phyloP scores from a whole-genome alignment of 2,329 filamentous ascomycete species.

The Metarhizium robertsii region DNA sequence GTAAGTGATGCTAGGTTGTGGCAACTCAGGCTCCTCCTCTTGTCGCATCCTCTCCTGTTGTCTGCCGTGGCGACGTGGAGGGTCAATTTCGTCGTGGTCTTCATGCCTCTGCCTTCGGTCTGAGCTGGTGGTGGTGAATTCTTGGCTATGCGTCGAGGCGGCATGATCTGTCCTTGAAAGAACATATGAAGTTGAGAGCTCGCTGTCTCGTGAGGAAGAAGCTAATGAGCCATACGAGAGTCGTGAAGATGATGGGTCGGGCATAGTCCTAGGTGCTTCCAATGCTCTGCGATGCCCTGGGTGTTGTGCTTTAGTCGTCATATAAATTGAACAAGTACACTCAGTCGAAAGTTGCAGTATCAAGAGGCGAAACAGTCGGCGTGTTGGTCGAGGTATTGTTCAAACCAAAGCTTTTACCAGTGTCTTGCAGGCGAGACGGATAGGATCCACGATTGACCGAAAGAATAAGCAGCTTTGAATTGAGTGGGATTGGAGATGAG shows the following conservation, averaged over 20 bases:
- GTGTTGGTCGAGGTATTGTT: background rate
- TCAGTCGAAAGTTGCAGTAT: background rate
- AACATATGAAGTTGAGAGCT: constrained; percentile 3
- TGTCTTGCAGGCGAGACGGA: background rate
- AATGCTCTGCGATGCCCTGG: background rate
- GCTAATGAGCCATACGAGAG: background rate
- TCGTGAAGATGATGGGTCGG: background rate
- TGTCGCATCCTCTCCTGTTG: background rate
- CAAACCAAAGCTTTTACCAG: background rate
- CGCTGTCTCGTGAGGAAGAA: constrained; percentile 1
- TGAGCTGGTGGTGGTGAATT: background rate
- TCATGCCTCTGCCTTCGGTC: background rate
- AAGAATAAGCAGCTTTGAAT: background rate
- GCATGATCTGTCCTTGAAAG: background rate
- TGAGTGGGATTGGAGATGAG: background rate
- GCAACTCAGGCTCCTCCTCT: background rate
- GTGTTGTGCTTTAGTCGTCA: background rate
- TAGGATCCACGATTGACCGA: background rate
- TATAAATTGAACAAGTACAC: background rate
- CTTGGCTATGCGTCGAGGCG: background rate
- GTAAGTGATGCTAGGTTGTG: constrained; percentile 4
- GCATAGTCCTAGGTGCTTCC: background rate
- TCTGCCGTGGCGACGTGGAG: background rate
- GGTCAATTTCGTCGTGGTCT: background rate
- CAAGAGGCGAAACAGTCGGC: background rate